A percentile compares a stretch with the other conserved stretches of the same genome.
These are phyloP conservation scores for Fraxinus quadrangulata DNA, from an alignment of 257 asterid genomes.

Conservation along the genomic window DNA sequence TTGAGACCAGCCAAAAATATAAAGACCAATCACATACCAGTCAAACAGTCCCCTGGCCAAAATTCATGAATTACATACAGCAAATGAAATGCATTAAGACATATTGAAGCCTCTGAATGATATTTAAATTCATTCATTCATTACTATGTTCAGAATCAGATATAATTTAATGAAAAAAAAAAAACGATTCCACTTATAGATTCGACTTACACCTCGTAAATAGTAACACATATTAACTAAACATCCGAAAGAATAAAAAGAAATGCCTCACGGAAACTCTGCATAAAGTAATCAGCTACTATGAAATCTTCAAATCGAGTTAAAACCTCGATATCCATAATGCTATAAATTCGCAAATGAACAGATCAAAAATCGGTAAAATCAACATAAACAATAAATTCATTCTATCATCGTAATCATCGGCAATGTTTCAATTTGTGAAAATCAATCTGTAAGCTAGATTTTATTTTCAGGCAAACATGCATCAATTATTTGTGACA, in stretches of 20 bases:
- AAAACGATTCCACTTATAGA: not conserved
- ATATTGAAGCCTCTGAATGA: conserved; percentile 13
- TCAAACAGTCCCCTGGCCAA: conserved; percentile 3
- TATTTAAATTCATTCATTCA: conserved; percentile 10
- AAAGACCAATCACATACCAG: not conserved
- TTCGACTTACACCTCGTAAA: conserved; percentile 12
- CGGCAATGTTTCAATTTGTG: not conserved
- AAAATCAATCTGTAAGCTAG: not conserved
- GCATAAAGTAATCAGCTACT: not conserved
- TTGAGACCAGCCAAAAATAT: not conserved
- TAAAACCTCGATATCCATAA: not conserved
- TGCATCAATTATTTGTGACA: not conserved
- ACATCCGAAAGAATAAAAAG: not conserved
- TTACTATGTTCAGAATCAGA: conserved; percentile 5
- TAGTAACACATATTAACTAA: not conserved
- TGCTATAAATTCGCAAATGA: not conserved
- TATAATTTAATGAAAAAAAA: not conserved
- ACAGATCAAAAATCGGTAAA: not conserved
- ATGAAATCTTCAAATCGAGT: not conserved
- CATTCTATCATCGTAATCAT: not conserved
- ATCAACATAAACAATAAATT: not conserved
- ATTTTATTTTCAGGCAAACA: not conserved
- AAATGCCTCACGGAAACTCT: not conserved
- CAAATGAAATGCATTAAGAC: conserved; percentile 1
- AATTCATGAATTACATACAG: conserved; percentile 20